A percentile compares a stretch with the other conserved stretches of the same genome.
Conservation (phyloP, 805 yeast species). For the Lipomyces spencermartinsiae region DNA sequence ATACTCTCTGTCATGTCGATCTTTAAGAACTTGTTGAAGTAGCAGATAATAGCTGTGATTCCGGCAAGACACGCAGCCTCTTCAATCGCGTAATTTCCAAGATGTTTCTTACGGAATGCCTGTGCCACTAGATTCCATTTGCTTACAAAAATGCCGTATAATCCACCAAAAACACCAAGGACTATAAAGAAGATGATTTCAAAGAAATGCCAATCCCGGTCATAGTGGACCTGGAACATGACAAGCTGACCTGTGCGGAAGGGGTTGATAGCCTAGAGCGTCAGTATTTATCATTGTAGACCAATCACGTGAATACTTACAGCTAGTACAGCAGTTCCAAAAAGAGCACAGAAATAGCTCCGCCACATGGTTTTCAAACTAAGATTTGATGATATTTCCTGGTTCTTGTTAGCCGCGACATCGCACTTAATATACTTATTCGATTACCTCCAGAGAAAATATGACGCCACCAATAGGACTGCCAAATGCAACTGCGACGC, state of each 20-base stretch:
- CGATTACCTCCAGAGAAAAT: constrained; percentile 72
- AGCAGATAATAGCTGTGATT: constrained; percentile 76
- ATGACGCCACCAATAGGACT: constrained; percentile 96
- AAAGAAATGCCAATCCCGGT: constrained; percentile 81
- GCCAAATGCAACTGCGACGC: constrained; percentile 98
- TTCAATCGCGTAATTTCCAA: constrained; percentile 64
- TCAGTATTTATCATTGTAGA: background rate
- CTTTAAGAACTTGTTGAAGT: constrained; percentile 79
- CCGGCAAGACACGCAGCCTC: constrained; percentile 75
- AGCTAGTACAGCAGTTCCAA: constrained; percentile 83
- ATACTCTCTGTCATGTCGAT: constrained; percentile 95
- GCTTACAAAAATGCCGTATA: constrained; percentile 61
- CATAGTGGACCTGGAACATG: constrained; percentile 88
- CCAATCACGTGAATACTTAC: constrained; percentile 7
- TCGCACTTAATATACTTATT: background rate
- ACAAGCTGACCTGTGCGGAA: constrained; percentile 95
- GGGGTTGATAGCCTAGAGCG: constrained; percentile 67
- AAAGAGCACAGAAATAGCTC: constrained; percentile 85
- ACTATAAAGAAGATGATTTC: constrained; percentile 82
- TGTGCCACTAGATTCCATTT: constrained; percentile 54
- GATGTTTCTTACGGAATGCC: constrained; percentile 39
- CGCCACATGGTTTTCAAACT: constrained; percentile 85
- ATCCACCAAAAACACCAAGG: constrained; percentile 89
- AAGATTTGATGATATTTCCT: constrained; percentile 77
- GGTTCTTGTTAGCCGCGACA: background rate